phyloP scores from a whole-genome alignment of 1,284 basidiomycete genomes.

The Fomitopsis pinicola region DNA sequence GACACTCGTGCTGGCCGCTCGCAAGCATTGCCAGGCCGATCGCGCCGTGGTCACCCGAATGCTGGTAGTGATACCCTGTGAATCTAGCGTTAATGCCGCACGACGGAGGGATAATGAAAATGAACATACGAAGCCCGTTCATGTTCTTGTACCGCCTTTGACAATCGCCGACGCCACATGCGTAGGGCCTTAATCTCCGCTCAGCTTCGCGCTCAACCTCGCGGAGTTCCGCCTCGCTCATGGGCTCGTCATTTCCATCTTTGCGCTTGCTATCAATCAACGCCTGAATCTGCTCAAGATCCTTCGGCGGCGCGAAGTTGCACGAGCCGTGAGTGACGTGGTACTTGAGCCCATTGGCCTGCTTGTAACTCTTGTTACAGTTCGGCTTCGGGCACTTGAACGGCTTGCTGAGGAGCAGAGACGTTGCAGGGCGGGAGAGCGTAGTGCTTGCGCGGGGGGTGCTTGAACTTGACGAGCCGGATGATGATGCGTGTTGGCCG shows the following conservation, averaged over 20 bases:
- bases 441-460: constrained; percentile 41
- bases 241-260: constrained; percentile 30
- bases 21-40: constrained; percentile 82
- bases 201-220: constrained; percentile 83
- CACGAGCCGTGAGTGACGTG: constrained; percentile 94
- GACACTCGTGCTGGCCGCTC: constrained; percentile 74
- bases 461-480: constrained; percentile 14
- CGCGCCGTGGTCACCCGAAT: constrained; percentile 92
- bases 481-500: constrained; percentile 24
- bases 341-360: constrained; percentile 95
- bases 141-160: constrained; percentile 96
- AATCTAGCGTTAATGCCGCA: not conserved
- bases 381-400: constrained; percentile 97
- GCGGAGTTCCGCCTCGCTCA: constrained; percentile 64
- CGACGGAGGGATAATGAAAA: not conserved
- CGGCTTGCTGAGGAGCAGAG: constrained; percentile 72
- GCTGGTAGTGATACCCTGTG: constrained; percentile 91
- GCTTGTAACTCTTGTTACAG: constrained; percentile 99
- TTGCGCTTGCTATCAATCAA: constrained; percentile 57
- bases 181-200: constrained; percentile 76
- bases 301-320: constrained; percentile 84
- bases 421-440: constrained; percentile 46
- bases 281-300: constrained; percentile 68
- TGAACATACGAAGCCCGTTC: constrained; percentile 74
- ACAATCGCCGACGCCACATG: constrained; percentile 89